A percentile compares a stretch with the other conserved stretches of the same genome.
Evolutionary conservation across 2,329 filamentous ascomycete species (phyloP).

Genomic region (Paracorniculantispora psalliotae): DNA sequence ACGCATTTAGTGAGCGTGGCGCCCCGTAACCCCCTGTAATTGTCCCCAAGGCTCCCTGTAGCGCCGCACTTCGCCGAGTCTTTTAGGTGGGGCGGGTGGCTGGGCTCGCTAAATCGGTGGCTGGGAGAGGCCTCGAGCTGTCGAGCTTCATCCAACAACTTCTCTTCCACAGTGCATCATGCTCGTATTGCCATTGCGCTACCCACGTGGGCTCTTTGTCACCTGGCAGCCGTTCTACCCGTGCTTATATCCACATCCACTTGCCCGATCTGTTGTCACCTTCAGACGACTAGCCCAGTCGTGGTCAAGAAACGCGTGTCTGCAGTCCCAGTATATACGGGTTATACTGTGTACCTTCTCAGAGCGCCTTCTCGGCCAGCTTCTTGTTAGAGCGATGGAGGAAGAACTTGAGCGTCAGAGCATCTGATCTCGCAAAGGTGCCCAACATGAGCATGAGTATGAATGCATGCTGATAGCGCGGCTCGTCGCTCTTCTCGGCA

Average conservation of each 20-base stretch:
- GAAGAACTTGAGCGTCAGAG: slow-evolving; percentile 17
- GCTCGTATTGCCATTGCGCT: neutral
- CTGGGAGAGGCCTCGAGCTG: neutral
- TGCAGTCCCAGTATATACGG: neutral
- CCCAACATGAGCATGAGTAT: slow-evolving; percentile 20
- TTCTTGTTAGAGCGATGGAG: slow-evolving; percentile 17
- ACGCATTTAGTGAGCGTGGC: neutral
- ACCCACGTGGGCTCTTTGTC: neutral
- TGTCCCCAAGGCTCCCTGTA: neutral
- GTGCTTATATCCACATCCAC: neutral
- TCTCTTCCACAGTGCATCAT: neutral
- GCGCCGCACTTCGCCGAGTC: neutral
- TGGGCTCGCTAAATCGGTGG: slow-evolving; percentile 1
- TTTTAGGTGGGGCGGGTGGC: neutral
- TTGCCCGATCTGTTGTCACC: neutral
- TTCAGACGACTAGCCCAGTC: too few relatives aligned
- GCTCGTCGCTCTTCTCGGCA: slow-evolving; percentile 14
- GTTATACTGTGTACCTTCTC: neutral
- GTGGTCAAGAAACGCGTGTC: too few relatives aligned
- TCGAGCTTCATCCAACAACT: neutral
- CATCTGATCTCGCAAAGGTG: slow-evolving; percentile 11
- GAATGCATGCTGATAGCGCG: slow-evolving; percentile 20
- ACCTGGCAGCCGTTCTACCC: neutral
- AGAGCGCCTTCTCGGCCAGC: slow-evolving; percentile 4
- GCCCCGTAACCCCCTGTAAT: neutral